These are phyloP conservation scores for Globisporangium nunn DNA, from an alignment of 352 stramenopile genomes.

Conservation along the genomic window DNA sequence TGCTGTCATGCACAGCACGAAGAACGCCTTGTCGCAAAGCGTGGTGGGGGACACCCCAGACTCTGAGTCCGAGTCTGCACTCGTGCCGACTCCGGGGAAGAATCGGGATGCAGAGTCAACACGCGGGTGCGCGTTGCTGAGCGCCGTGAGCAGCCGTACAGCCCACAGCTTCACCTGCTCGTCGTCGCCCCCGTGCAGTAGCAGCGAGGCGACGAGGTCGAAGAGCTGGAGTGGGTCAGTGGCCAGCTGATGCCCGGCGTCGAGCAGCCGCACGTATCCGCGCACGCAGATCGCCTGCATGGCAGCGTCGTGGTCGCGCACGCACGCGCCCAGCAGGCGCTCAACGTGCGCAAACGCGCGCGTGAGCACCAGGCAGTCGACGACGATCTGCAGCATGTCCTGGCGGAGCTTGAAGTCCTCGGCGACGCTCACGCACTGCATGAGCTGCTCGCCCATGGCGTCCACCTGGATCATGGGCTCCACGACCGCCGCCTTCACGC, in stretches of 20 bases:
- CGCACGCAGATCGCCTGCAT: slow-evolving; percentile 51
- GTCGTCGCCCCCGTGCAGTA: slow-evolving; percentile 23
- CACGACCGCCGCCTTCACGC: slow-evolving; percentile 54
- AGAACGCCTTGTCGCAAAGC: slow-evolving; percentile 36
- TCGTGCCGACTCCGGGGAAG: slow-evolving; percentile 8
- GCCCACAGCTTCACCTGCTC: slow-evolving; percentile 24
- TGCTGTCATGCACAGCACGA: slow-evolving; percentile 33
- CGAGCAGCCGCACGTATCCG: slow-evolving; percentile 44
- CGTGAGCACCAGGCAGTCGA: slow-evolving; percentile 54
- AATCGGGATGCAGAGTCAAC: slow-evolving; percentile 19
- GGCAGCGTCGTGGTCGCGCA: slow-evolving; percentile 46
- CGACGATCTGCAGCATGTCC: slow-evolving; percentile 66
- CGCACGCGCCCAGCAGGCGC: slow-evolving; percentile 35
- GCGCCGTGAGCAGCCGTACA: slow-evolving; percentile 24
- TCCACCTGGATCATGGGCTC: slow-evolving; percentile 79
- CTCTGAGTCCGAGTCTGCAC: neutral
- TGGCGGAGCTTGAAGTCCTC: slow-evolving; percentile 72
- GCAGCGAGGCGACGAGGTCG: slow-evolving; percentile 25
- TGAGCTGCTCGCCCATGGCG: slow-evolving; percentile 72
- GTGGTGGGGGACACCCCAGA: neutral
- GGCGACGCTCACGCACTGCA: slow-evolving; percentile 62
- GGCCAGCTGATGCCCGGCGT: slow-evolving; percentile 21
- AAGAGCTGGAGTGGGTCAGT: slow-evolving; percentile 17
- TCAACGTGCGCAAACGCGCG: slow-evolving; percentile 32
- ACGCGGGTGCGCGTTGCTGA: slow-evolving; percentile 17